A percentile compares a stretch with the other conserved stretches of the same genome.
Conservation (phyloP, 176 grass and related monocot species). For the Urochloa ruziziensis region DNA sequence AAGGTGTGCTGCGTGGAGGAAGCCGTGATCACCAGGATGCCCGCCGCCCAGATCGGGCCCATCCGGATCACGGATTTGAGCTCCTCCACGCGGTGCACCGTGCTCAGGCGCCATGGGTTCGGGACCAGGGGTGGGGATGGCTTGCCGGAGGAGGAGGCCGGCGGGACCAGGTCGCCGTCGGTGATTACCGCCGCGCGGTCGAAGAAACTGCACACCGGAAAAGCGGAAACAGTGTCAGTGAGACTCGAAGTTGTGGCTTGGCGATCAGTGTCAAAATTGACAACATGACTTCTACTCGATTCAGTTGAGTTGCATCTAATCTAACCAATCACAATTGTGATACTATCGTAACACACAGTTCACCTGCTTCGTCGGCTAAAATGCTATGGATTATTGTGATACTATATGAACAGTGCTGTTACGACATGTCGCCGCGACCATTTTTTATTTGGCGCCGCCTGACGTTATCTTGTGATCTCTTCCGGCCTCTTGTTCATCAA, state of each 20-base stretch:
- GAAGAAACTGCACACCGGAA: constrained; percentile 44
- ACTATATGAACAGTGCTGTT: no score
- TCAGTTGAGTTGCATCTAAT: not conserved
- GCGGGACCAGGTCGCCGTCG: constrained; percentile 32
- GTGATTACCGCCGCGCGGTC: constrained; percentile 72
- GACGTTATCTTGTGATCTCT: not conserved
- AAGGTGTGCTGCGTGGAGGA: constrained; percentile 68
- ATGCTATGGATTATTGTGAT: no score
- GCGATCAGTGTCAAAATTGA: not conserved
- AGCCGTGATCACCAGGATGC: constrained; percentile 78
- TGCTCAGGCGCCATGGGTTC: constrained; percentile 71
- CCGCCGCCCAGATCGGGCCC: constrained; percentile 81
- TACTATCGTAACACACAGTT: no score
- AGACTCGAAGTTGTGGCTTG: not conserved
- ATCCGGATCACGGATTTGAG: constrained; percentile 75
- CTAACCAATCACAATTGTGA: no score
- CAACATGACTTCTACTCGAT: no score
- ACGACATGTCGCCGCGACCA: not conserved
- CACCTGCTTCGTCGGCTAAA: no score
- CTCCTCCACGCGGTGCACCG: constrained; percentile 85
- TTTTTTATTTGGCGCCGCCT: not conserved
- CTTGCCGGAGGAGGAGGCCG: constrained; percentile 9
- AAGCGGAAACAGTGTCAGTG: no score
- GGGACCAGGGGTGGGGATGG: not conserved
- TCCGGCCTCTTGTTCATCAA: constrained; percentile 26